Evolutionary conservation across 371 early-diverging fungal genomes (phyloP), one percentile per base, ranked within the genome.

Genomic region (Circinella minor): DNA sequence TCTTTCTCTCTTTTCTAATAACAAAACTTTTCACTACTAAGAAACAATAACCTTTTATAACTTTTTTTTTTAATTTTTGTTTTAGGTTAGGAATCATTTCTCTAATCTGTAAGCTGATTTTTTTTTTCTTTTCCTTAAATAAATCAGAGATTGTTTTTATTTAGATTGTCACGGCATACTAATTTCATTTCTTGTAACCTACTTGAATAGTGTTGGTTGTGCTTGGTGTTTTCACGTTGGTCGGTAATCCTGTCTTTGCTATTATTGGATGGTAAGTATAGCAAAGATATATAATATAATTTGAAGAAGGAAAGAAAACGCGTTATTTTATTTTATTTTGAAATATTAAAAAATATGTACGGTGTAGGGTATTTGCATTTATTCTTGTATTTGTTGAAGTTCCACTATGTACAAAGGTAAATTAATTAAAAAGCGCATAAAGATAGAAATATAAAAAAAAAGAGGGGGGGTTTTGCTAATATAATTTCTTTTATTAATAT

Each of bases 381-480:
- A 77, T 83, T 7, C 62, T 83, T 60, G 77, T 83, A 10, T 83
- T 83, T 71, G 79, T 81, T 11, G 83, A 83, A 70, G 77, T 83
- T 3, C 83, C 81, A 36, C 51, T 83, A 13, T 83, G 81, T 68
- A 78, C 71, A 48, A 81, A 78, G 78, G 78, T 78, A 70, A 67
- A 15, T 15, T n/a, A 38, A 20, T 15, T 48, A 48, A 34, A n/a
- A 51, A 51, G 51, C 4, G 15, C 5, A 15, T 14, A 6, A n/a
- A n/a, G 14, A 13, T 15, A 51, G 5, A 51, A n/a, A n/a, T n/a
- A n/a, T n/a, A n/a, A n/a, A n/a, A 51, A n/a, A 51, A 15, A 51
- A 14, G 6, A 51, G 51, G 6, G 8, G 3, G 51, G 5, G 1
- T 15, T 5, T 51, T 51, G 51, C 47, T 47, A 47, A 47, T 47